Conservation (phyloP, 179 eudicot species). For the Gypsophila paniculata region DNA sequence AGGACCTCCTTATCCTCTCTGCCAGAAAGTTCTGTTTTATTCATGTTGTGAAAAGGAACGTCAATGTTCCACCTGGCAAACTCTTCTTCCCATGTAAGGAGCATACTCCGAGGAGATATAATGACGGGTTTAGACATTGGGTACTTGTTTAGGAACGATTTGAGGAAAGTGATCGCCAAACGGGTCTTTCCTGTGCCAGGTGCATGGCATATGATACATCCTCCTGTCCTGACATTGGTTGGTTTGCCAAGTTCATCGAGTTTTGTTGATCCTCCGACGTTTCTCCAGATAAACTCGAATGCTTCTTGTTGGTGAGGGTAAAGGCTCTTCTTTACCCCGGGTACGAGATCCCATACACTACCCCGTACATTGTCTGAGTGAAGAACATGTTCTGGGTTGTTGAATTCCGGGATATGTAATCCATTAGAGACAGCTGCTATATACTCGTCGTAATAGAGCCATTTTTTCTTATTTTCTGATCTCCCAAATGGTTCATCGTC, state of each 20-base stretch:
- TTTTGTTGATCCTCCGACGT: conserved; percentile 31
- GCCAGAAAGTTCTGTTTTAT: conserved; percentile 40
- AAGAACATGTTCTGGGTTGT: not conserved
- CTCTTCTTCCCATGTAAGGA: conserved; percentile 45
- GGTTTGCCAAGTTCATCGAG: conserved; percentile 26
- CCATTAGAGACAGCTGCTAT: not conserved
- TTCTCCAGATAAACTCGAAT: conserved; percentile 45
- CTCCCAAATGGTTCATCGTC: conserved; percentile 33
- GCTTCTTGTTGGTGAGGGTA: conserved; percentile 40
- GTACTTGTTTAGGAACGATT: conserved; percentile 30
- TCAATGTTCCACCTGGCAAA: conserved; percentile 32
- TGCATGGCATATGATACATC: conserved; percentile 47
- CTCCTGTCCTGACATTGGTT: conserved; percentile 21
- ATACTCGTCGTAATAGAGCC: not conserved
- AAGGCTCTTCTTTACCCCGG: conserved; percentile 17
- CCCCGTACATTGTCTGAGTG: not conserved
- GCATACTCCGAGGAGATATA: conserved; percentile 37
- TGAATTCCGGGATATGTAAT: conserved; percentile 11
- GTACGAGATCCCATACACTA: conserved; percentile 39
- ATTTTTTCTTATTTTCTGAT: not conserved
- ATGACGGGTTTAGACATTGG: conserved; percentile 34
- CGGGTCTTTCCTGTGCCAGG: conserved; percentile 48
- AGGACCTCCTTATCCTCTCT: conserved; percentile 19
- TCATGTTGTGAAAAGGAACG: conserved; percentile 43
- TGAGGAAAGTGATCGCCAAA: conserved; percentile 37